Evolutionary conservation across 768 basidiomycete species (phyloP).

Genomic region (Boletus tylopilopsis): DNA sequence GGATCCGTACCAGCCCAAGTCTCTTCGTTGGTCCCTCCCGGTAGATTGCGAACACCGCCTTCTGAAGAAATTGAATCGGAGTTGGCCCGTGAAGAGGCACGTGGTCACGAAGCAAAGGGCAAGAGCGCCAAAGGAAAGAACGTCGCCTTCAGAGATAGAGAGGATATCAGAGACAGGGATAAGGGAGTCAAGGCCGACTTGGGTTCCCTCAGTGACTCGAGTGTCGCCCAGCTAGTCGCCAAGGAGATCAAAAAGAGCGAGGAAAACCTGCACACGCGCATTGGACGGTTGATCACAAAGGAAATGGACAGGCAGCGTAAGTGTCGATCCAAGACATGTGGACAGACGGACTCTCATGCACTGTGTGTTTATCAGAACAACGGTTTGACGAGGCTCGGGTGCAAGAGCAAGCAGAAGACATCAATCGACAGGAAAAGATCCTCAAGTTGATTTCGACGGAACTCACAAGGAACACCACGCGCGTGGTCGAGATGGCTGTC

Average conservation of each 20-base stretch:
- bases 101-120: conserved; percentile 45
- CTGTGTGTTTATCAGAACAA: conserved; percentile 51
- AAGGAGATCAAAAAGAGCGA: conserved; percentile 84
- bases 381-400: conserved; percentile 79
- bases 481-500: conserved; percentile 86
- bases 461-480: conserved; percentile 81
- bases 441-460: conserved; percentile 85
- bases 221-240: conserved; percentile 55
- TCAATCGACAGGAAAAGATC: conserved; percentile 83
- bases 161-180: conserved; percentile 42
- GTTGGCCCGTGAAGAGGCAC: conserved; percentile 54
- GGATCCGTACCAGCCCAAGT: conserved; percentile 16
- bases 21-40: conserved; percentile 30
- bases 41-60: conserved; percentile 61
- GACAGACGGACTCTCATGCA: conserved; percentile 4
- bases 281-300: conserved; percentile 76
- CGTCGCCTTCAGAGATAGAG: conserved; percentile 58
- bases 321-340: conserved; percentile 28
- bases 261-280: conserved; percentile 69
- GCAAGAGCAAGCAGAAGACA: conserved; percentile 77
- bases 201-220: conserved; percentile 45
- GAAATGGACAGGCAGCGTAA: conserved; percentile 90
- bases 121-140: conserved; percentile 54
- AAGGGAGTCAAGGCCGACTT: conserved; percentile 25
- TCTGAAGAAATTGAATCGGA: conserved; percentile 75